These are phyloP conservation scores for Lactifluus pinguis DNA, from an alignment of 768 basidiomycete species.

Conservation along the genomic window DNA sequence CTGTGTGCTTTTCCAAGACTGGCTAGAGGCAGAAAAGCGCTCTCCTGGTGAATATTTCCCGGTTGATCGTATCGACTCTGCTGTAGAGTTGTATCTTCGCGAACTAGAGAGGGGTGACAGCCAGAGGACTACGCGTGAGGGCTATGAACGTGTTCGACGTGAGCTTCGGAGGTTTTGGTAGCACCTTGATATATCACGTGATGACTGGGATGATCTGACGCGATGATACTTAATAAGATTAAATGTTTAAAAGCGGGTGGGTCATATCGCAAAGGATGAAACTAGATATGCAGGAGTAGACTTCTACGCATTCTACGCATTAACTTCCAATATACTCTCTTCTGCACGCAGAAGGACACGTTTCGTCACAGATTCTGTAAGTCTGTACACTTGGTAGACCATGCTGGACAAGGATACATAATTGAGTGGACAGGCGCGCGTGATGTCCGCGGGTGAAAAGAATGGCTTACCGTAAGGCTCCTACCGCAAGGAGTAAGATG, in stretches of 20 bases:
- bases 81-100: slow-evolving; percentile 63
- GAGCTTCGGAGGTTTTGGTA: slow-evolving; percentile 68
- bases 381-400: slow-evolving; percentile 55
- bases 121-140: slow-evolving; percentile 42
- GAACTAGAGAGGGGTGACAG: slow-evolving; percentile 55
- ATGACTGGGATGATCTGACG: neutral
- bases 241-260: neutral
- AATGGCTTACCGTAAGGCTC: slow-evolving; percentile 47
- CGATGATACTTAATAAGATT: slow-evolving; percentile 1
- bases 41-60: slow-evolving; percentile 75
- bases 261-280: neutral
- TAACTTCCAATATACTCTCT: slow-evolving; percentile 73
- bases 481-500: slow-evolving; percentile 48
- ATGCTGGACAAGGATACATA: slow-evolving; percentile 38
- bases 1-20: slow-evolving; percentile 69
- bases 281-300: neutral
- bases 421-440: slow-evolving; percentile 6
- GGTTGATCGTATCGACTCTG: slow-evolving; percentile 63
- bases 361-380: slow-evolving; percentile 52
- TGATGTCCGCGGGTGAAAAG: neutral
- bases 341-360: slow-evolving; percentile 61
- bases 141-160: slow-evolving; percentile 65
- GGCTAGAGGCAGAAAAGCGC: slow-evolving; percentile 69
- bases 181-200: slow-evolving; percentile 4
- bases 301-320: slow-evolving; percentile 26